Evolutionary conservation across 2,329 filamentous ascomycete genomes (phyloP), one percentile per base, ranked within the genome.

Genomic region (Aureobasidium uvarum): DNA sequence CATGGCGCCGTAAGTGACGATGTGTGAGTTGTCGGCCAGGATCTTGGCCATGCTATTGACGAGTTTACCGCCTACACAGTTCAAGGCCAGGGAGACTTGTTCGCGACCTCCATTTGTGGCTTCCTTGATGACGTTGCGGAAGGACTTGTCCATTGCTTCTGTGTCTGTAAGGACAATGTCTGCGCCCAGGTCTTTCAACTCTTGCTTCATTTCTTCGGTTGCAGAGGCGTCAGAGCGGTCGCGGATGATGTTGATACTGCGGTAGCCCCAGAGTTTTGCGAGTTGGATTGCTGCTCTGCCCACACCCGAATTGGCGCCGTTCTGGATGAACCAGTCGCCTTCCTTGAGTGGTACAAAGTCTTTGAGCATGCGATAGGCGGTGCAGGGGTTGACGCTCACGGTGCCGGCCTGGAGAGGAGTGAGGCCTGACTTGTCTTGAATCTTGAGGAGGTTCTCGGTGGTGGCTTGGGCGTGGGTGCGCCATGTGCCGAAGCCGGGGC

Each of bases 1-100:
- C 95, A 99, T 99, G 59, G 91, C 94, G 31, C 95, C 95, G 74
- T 99, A 99, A 5, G 94, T 96, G 28, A 99, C 92, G 77, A 98
- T 82, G 65, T 89, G 88, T 1, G 85, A 90, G 25, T 86, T 85
- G 0, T 86, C 80, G 5, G 74, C 74, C 3, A 99, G 82, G 7
- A 85, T 84, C 72, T 92, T 91, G 6, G 93, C 89, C 73, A 99
- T 81, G 1, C 88, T 84, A 33, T 89, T 89, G 4, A 92, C 92
- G 13, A 88, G 86, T 75, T 93, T 91, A 5, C 95, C 95, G 43
- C 95, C 95, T 0, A 99, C 94, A 75, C 95, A 98, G 77, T 99
- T 99, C 66, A 99, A 78, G 0, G 88, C 95, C 1, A 99, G 81
- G 48, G 86, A 85, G 64, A 98, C 83, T 16, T 85, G 81, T 67